Percentiles rank a stretch among this genome's conserved stretches.
Evolutionary conservation across 306 rosid genomes (phyloP).

Genomic region (Alnus rubra): DNA sequence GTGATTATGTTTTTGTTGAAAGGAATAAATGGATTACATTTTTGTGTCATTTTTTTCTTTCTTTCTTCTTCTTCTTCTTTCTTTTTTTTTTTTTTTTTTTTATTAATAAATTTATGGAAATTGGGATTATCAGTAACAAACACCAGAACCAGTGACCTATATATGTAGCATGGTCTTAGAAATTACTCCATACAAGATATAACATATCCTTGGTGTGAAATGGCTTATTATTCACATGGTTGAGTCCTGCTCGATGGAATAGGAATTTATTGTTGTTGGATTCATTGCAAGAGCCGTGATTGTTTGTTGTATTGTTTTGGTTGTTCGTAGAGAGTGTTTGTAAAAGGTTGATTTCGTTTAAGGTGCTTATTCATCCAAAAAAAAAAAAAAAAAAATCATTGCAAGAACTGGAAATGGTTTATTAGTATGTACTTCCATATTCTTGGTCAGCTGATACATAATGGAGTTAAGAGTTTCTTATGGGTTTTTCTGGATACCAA

Average conservation of each 20-base stretch:
- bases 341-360: no score
- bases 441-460: background rate
- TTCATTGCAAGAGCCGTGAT: background rate
- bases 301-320: no score
- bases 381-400: background rate
- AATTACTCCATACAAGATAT: background rate
- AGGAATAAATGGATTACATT: slow-evolving; percentile 6
- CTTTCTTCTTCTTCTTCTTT: no score
- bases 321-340: no score
- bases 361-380: no score
- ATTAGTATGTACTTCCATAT: background rate
- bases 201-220: background rate
- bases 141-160: background rate
- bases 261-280: background rate
- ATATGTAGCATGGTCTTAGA: background rate
- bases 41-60: background rate
- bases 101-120: no score
- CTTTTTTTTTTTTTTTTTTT: background rate
- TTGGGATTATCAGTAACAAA: background rate
- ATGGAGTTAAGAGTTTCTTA: background rate
- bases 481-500: background rate
- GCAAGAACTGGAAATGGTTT: background rate
- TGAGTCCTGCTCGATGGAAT: background rate
- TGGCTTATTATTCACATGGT: background rate
- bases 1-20: slow-evolving; percentile 1